Evolutionary conservation across 1,139 yeast genomes (phyloP), one percentile per base, ranked within the genome.

Genomic region (Candida frijolesensis): DNA sequence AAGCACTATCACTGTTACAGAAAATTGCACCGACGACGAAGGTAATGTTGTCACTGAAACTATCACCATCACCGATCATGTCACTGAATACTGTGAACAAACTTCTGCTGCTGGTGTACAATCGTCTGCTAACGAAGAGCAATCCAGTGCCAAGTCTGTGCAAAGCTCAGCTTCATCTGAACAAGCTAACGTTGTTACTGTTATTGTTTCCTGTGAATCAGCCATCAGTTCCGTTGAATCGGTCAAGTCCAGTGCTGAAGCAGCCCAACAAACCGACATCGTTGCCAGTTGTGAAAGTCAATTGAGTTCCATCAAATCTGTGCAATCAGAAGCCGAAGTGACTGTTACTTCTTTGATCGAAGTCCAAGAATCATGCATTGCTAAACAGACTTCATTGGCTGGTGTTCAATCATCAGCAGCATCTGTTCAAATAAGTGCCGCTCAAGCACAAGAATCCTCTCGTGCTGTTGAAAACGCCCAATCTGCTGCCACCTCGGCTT

Each of bases 131-230:
- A 25, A 34, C 18, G 25, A 35, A 11, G 35, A 30, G 19, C 56
- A 53, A 44, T 35, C 46, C 18, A 44, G 48, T 43, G 51, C 51
- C 8, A 42, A 45, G 18, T 48, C 52, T 9, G 44, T 22, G 15
- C 57, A 54, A 45, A 42, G 54, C 2, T 45, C 49, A 29, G 45
- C 42, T 7, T 37, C 44, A n/a, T 42, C 19, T n/a, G 48, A 51
- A 25, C 49, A 47, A 29, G 47, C 30, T 11, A 46, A 48, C n/a
- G 49, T 53, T 9, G 43, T 53, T 3, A 46, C 57, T 11, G 42
- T 35, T n/a, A 48, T 54, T 18, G 52, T 50, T 3, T 54, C 56
- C 3, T 55, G 58, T 48, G 57, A 54, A 42, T 51, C 54, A 4
- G 56, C 51, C 16, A 54, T 49, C 11, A 45, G 46, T 29, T 50